These are phyloP conservation scores for Thalassiosira hispida DNA, from an alignment of 352 stramenopile species.

Conservation along the genomic window DNA sequence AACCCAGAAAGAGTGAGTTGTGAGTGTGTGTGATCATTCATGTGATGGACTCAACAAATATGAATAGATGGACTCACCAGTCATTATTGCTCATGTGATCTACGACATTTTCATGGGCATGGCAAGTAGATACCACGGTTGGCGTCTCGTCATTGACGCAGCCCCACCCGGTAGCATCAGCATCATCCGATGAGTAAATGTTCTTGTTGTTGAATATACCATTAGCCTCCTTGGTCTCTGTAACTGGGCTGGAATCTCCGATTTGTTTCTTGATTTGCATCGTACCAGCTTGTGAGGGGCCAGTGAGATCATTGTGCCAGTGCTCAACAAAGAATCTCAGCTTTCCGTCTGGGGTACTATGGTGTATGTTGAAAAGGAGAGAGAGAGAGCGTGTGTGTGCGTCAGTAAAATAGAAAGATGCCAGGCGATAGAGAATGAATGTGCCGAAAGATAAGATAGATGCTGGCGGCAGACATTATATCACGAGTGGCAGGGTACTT, in stretches of 20 bases:
- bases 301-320: constrained; percentile 7
- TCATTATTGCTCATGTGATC: not conserved
- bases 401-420: too few species aligned
- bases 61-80: not conserved
- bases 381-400: too few species aligned
- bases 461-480: too few species aligned
- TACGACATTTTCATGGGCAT: not conserved
- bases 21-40: too few species aligned
- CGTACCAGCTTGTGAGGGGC: not conserved
- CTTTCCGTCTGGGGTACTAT: constrained; percentile 14
- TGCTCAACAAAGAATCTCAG: constrained; percentile 20
- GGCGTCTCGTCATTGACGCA: constrained; percentile 17
- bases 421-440: too few species aligned
- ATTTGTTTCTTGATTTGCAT: constrained; percentile 6
- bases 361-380: too few species aligned
- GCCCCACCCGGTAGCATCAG: not conserved
- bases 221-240: not conserved
- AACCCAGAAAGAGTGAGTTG: too few species aligned
- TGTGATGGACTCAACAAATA: too few species aligned
- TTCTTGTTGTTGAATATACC: constrained; percentile 26
- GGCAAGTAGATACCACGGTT: not conserved
- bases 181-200: not conserved
- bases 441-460: too few species aligned
- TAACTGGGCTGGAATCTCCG: not conserved
- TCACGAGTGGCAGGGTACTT: too few species aligned